Percentiles rank a stretch among this genome's conserved stretches.
Conservation (phyloP, 495 filamentous ascomycete species). For the Poronia punctata region DNA sequence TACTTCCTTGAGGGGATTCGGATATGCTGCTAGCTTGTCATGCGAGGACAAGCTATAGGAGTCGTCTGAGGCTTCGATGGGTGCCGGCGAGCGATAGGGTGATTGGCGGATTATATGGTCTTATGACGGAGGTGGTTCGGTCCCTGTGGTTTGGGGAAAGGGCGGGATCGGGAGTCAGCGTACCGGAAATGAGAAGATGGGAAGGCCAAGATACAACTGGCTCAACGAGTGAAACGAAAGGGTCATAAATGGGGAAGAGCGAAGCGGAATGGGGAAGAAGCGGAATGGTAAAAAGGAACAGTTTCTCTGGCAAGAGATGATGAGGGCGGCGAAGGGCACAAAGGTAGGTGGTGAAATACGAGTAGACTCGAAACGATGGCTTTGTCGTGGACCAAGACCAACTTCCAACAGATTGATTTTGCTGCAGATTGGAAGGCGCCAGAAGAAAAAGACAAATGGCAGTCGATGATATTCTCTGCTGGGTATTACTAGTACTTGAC, state of each 20-base stretch:
- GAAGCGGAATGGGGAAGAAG: constrained; percentile 21
- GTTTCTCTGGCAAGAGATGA: constrained; percentile 26
- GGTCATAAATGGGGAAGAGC: constrained; percentile 17
- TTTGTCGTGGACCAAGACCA: constrained; percentile 29
- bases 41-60: constrained; percentile 17
- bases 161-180: too few relatives aligned
- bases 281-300: constrained; percentile 22
- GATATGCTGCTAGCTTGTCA: constrained; percentile 15
- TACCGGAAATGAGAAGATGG: too few relatives aligned
- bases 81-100: constrained; percentile 3
- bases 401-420: constrained; percentile 17
- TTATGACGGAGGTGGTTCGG: too few relatives aligned
- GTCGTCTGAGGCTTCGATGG: background rate
- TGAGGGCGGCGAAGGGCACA: constrained; percentile 9
- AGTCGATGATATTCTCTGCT: constrained; percentile 22
- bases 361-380: constrained; percentile 16
- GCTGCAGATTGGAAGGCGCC: constrained; percentile 21
- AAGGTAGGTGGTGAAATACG: constrained; percentile 22
- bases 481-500: constrained; percentile 13
- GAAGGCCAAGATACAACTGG: too few relatives aligned
- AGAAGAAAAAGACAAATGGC: constrained; percentile 22
- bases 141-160: too few relatives aligned
- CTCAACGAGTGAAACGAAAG: constrained; percentile 28
- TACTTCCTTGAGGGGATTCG: constrained; percentile 17
- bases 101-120: constrained; percentile 2